Evolutionary conservation across 305 asterid genomes (phyloP).

Genomic region (Petunia hybrid): DNA sequence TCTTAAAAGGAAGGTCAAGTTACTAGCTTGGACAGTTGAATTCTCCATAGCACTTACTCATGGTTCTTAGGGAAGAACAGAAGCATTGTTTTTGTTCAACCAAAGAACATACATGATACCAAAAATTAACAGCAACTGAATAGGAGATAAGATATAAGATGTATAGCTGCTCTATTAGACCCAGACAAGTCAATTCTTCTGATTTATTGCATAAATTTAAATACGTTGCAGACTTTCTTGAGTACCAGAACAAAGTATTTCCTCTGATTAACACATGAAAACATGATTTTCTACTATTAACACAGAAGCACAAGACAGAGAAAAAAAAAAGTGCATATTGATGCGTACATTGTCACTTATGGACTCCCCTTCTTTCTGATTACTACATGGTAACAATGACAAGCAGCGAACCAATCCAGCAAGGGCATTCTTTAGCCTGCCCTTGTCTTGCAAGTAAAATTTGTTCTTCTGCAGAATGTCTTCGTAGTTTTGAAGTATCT

Average conservation of each 20-base stretch:
- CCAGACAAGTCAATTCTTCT: not conserved
- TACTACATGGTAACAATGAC: slow-evolving; percentile 62
- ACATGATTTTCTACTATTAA: slow-evolving; percentile 10
- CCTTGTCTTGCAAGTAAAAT: slow-evolving; percentile 73
- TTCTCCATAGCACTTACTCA: slow-evolving; percentile 25
- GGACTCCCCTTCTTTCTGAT: slow-evolving; percentile 55
- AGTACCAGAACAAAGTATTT: slow-evolving; percentile 24
- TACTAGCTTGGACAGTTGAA: not conserved
- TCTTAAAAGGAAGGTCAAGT: not conserved
- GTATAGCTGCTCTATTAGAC: not conserved
- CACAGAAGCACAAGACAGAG: slow-evolving; percentile 9
- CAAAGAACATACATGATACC: not conserved
- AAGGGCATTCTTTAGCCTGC: slow-evolving; percentile 74
- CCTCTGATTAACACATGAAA: not conserved
- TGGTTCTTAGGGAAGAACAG: not conserved
- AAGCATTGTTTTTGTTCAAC: not conserved
- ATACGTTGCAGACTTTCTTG: not conserved
- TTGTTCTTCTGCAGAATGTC: slow-evolving; percentile 75
- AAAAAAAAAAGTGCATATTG: slow-evolving; percentile 23
- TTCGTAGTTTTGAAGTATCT: slow-evolving; percentile 80
- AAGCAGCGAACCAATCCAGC: slow-evolving; percentile 84
- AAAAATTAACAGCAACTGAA: slow-evolving; percentile 16
- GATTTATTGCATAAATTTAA: not conserved
- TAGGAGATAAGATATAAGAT: slow-evolving; percentile 16
- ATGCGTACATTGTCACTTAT: slow-evolving; percentile 61